These are phyloP conservation scores for Omphalotus olearius DNA, from an alignment of 1,284 basidiomycete genomes.

Conservation along the genomic window DNA sequence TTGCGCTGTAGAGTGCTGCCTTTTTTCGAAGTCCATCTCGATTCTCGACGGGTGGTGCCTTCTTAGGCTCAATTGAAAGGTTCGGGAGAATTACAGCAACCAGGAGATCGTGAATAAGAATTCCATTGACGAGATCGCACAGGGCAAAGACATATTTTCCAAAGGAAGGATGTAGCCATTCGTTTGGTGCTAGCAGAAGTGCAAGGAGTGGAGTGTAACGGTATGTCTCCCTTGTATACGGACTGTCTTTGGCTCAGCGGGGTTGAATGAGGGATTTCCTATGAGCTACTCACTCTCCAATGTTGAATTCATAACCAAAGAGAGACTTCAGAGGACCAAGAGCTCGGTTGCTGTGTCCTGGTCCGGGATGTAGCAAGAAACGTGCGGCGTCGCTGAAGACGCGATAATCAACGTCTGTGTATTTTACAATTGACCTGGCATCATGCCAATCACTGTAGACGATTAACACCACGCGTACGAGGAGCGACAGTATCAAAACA, in stretches of 20 bases:
- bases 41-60: too few species aligned
- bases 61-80: background rate
- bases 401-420: constrained; percentile 96
- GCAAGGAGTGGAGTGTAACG: constrained; percentile 95
- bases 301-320: constrained; percentile 32
- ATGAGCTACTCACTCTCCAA: constrained; percentile 65
- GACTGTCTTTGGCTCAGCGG: constrained; percentile 43
- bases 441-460: constrained; percentile 90
- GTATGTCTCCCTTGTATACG: constrained; percentile 92
- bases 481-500: constrained; percentile 49
- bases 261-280: constrained; percentile 17
- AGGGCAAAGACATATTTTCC: constrained; percentile 89
- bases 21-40: constrained; percentile 8
- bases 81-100: constrained; percentile 42
- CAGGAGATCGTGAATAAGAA: constrained; percentile 72
- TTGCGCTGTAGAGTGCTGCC: constrained; percentile 53
- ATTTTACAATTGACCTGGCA: constrained; percentile 78
- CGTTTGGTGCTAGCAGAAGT: constrained; percentile 77
- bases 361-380: constrained; percentile 53
- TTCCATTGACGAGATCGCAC: constrained; percentile 82
- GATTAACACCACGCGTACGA: constrained; percentile 69
- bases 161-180: constrained; percentile 73
- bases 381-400: constrained; percentile 91
- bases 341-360: constrained; percentile 42
- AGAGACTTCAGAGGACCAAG: constrained; percentile 47